Conservation (phyloP, 2,329 filamentous ascomycete species). For the Orbilia oligospora region DNA sequence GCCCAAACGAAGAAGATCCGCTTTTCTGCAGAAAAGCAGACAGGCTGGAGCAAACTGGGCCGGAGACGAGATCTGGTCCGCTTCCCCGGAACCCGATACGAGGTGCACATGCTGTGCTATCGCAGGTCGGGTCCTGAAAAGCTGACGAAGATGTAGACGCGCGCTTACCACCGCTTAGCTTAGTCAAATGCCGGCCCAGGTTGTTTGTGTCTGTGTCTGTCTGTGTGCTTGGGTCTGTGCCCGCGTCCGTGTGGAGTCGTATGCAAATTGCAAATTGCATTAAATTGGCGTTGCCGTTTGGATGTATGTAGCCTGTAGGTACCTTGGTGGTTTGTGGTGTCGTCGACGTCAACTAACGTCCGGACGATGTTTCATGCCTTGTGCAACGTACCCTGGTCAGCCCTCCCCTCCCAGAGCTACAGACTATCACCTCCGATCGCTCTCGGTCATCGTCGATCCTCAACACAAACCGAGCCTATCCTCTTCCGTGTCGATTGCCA, state of each 20-base stretch:
- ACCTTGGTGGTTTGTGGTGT: background rate
- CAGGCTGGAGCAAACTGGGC: slow-evolving; percentile 5
- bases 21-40: slow-evolving; percentile 49
- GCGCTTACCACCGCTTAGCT: slow-evolving; percentile 49
- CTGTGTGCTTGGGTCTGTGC: slow-evolving; percentile 8
- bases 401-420: too few species aligned
- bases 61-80: slow-evolving; percentile 60
- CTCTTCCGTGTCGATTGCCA: slow-evolving; percentile 17
- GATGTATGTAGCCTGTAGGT: too few species aligned
- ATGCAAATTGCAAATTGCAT: slow-evolving; percentile 9
- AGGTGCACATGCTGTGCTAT: slow-evolving; percentile 36
- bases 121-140: slow-evolving; percentile 13
- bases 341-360: slow-evolving; percentile 7
- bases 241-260: slow-evolving; percentile 5
- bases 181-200: background rate
- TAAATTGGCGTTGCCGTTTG: background rate
- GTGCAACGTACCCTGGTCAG: slow-evolving; percentile 22
- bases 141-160: slow-evolving; percentile 15
- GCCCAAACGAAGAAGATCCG: slow-evolving; percentile 39
- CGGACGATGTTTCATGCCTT: slow-evolving; percentile 7
- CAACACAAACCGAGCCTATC: slow-evolving; percentile 25
- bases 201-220: too few species aligned
- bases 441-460: background rate
- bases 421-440: slow-evolving; percentile 13
- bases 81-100: slow-evolving; percentile 52